Evolutionary conservation across 805 yeast species (phyloP).

Genomic region (Ogataea kodamae): DNA sequence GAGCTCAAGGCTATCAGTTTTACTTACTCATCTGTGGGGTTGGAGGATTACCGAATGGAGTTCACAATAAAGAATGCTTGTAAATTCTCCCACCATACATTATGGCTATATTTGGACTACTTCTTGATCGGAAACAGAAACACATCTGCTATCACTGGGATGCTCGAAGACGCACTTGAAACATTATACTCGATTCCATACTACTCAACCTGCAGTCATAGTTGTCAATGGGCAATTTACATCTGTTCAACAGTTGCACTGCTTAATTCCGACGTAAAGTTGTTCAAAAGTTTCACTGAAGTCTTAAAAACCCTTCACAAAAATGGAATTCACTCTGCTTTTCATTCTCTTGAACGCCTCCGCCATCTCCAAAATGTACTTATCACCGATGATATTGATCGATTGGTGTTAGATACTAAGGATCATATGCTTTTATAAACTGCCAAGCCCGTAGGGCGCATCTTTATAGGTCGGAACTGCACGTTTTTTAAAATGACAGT

Average conservation of each 20-base stretch:
- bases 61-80: slow-evolving; percentile 2
- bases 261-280: slow-evolving; percentile 1
- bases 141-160: neutral
- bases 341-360: neutral
- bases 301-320: neutral
- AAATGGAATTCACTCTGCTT: neutral
- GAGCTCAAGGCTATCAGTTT: neutral
- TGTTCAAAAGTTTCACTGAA: slow-evolving; percentile 1
- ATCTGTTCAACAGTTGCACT: neutral
- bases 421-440: too few species aligned
- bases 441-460: too few species aligned
- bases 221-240: slow-evolving; percentile 3
- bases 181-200: slow-evolving; percentile 1
- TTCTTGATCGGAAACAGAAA: slow-evolving; percentile 3
- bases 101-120: slow-evolving; percentile 1
- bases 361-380: too few species aligned
- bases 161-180: neutral
- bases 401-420: too few species aligned
- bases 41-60: slow-evolving; percentile 4
- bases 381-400: too few species aligned
- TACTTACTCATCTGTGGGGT: neutral
- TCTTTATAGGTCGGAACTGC: too few species aligned
- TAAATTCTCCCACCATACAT: neutral
- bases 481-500: too few species aligned
- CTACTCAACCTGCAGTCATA: neutral